Percentiles rank a stretch among this genome's conserved stretches.
phyloP scores from a whole-genome alignment of 768 basidiomycete species.

The Termitomyces sp. region DNA sequence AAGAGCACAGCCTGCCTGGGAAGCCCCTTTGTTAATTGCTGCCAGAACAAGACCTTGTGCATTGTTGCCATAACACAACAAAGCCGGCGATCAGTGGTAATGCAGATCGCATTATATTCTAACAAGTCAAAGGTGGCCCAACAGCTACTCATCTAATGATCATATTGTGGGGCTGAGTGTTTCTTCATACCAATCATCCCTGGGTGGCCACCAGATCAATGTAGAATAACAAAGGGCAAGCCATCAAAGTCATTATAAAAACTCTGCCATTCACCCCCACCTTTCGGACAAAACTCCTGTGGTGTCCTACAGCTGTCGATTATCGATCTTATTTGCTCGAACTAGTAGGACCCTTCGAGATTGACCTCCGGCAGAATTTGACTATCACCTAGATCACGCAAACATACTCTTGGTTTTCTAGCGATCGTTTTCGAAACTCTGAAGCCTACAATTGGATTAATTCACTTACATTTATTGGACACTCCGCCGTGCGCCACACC shows the following conservation, averaged over 20 bases:
- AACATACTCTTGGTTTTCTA: not conserved
- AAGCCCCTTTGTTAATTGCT: not conserved
- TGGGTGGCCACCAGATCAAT: not conserved
- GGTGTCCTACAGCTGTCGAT: not conserved
- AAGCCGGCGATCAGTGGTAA: not conserved
- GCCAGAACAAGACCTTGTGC: not conserved
- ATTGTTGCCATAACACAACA: not conserved
- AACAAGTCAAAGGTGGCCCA: not conserved
- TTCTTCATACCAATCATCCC: constrained; percentile 1
- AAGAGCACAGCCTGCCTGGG: not conserved
- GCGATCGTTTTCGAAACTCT: not conserved
- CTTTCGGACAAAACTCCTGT: too few relatives aligned
- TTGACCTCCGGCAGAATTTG: not conserved
- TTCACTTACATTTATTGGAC: not conserved
- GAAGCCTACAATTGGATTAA: not conserved
- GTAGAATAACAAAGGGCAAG: not conserved
- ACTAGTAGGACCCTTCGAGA: not conserved
- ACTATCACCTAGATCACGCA: not conserved
- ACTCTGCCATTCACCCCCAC: not conserved
- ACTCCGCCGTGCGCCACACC: constrained; percentile 6
- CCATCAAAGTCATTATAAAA: constrained; percentile 1
- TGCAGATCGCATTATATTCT: not conserved
- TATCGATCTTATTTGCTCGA: not conserved
- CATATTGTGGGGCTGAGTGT: not conserved
- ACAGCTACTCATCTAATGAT: not conserved